These are phyloP conservation scores for Crepidotus variabilis DNA, from an alignment of 768 basidiomycete species.

Conservation along the genomic window DNA sequence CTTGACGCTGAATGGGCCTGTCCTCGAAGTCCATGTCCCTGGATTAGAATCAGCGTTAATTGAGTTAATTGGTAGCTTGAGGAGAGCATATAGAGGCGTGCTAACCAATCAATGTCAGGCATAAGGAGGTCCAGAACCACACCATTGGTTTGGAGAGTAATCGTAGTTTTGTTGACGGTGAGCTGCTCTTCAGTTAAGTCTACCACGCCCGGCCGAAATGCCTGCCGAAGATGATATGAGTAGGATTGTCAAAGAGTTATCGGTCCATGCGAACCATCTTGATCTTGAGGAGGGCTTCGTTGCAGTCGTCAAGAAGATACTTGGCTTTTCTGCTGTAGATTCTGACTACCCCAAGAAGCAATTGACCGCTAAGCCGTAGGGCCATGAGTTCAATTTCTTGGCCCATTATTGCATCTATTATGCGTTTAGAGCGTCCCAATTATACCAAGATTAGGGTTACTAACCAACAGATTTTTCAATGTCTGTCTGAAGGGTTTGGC, in stretches of 20 bases:
- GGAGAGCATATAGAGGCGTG: background rate
- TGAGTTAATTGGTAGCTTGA: conserved; percentile 9
- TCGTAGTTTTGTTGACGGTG: conserved; percentile 80
- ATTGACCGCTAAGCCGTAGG: conserved; percentile 92
- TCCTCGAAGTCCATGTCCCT: conserved; percentile 84
- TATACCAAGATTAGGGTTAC: background rate
- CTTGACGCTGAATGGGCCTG: conserved; percentile 57
- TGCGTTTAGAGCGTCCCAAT: background rate
- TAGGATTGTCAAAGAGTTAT: background rate
- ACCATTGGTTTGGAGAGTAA: conserved; percentile 76
- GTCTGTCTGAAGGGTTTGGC: conserved; percentile 90
- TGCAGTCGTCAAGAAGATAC: conserved; percentile 96
- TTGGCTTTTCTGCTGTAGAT: conserved; percentile 98
- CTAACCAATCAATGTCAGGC: conserved; percentile 79
- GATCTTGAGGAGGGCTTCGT: conserved; percentile 92
- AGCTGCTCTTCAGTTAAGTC: conserved; percentile 96
- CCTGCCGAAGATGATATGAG: conserved; percentile 41
- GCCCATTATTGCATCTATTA: conserved; percentile 83
- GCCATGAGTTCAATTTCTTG: conserved; percentile 93
- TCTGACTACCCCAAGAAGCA: conserved; percentile 93
- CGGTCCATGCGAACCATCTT: conserved; percentile 69
- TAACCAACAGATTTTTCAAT: conserved; percentile 90
- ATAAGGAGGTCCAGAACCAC: conserved; percentile 79
- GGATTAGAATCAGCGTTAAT: background rate
- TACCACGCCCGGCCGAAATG: conserved; percentile 91